A percentile compares a stretch with the other conserved stretches of the same genome.
Conservation (phyloP, 78 protist species). For the Dictyostelium brefeldianum region DNA sequence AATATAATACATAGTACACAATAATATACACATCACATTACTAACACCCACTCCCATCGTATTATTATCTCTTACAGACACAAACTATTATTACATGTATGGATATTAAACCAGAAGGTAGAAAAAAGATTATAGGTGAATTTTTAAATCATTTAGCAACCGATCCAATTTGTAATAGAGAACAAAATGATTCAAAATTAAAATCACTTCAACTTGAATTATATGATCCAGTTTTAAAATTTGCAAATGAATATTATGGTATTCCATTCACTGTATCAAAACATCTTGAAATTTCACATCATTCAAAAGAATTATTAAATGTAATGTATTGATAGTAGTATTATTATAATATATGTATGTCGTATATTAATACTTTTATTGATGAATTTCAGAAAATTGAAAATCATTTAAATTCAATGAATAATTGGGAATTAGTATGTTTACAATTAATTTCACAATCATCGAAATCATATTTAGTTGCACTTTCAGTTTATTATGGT, state of each 20-base stretch:
- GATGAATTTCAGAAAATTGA: conserved; percentile 3
- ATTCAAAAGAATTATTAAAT: conserved; percentile 44
- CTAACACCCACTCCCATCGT: no score
- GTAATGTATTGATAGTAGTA: conserved; percentile 18
- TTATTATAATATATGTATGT: not conserved
- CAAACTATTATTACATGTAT: conserved; percentile 45
- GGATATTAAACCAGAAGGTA: conserved; percentile 36
- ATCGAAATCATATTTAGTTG: conserved; percentile 31
- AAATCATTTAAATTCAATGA: conserved; percentile 48
- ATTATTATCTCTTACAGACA: no score
- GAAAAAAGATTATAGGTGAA: conserved; percentile 48
- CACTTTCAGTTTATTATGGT: conserved; percentile 40
- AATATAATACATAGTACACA: not conserved
- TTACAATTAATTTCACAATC: conserved; percentile 48
- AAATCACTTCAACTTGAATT: conserved; percentile 34
- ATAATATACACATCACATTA: no score
- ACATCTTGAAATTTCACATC: conserved; percentile 41
- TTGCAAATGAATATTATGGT: conserved; percentile 44
- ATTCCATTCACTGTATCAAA: conserved; percentile 27
- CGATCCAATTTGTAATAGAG: conserved; percentile 70
- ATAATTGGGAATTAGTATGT: conserved; percentile 59
- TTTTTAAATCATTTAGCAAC: conserved; percentile 55
- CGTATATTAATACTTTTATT: not conserved
- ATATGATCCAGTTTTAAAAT: conserved; percentile 21
- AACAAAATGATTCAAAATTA: conserved; percentile 19